Evolutionary conservation across 1,139 yeast species (phyloP).

Genomic region (Magnusiomyces ingens): DNA sequence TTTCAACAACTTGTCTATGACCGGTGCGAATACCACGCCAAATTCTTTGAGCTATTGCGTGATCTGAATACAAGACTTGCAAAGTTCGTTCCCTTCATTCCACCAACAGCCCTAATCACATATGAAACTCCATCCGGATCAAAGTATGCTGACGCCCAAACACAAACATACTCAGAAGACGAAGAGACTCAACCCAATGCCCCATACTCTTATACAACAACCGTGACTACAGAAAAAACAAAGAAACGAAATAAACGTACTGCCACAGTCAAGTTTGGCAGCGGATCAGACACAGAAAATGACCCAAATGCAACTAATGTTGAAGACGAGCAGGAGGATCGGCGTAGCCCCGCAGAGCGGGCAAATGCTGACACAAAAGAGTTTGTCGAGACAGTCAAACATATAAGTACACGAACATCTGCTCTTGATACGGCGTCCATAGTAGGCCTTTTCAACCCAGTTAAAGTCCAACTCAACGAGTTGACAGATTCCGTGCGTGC

Average conservation of each 20-base stretch:
- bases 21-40: constrained; percentile 28
- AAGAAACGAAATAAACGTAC: constrained; percentile 4
- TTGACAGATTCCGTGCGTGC: neutral
- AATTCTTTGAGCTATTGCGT: constrained; percentile 21
- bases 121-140: constrained; percentile 18
- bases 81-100: constrained; percentile 20
- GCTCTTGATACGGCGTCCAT: neutral
- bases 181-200: neutral
- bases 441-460: neutral
- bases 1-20: constrained; percentile 32
- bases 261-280: constrained; percentile 7
- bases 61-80: constrained; percentile 21
- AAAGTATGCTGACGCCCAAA: constrained; percentile 28
- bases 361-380: neutral
- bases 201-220: constrained; percentile 9
- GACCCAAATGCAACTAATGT: neutral
- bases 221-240: constrained; percentile 6
- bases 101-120: constrained; percentile 16
- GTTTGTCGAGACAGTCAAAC: neutral
- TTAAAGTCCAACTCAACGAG: constrained; percentile 1
- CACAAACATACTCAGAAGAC: constrained; percentile 24
- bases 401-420: neutral
- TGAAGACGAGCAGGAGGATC: neutral
- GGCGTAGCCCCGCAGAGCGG: constrained; percentile 1
- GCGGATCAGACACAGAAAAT: neutral